Evolutionary conservation across 1,139 yeast species (phyloP).

Genomic region (Yamadazyma diospyri): DNA sequence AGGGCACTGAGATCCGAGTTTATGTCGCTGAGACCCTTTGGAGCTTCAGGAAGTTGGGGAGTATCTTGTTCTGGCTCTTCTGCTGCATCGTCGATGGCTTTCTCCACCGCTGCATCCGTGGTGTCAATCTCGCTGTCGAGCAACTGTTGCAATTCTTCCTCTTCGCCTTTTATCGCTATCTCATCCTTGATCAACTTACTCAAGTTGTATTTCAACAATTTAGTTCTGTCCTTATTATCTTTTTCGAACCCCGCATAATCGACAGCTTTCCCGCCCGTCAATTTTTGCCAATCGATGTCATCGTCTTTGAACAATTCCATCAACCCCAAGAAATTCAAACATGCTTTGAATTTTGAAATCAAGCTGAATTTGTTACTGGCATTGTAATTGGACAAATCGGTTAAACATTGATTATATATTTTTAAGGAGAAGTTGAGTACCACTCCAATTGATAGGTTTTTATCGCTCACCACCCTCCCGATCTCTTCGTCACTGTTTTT

Average conservation of each 20-base stretch:
- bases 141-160: constrained; percentile 25
- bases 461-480: constrained; percentile 49
- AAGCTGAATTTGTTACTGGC: constrained; percentile 24
- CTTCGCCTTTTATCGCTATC: constrained; percentile 25
- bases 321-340: constrained; percentile 33
- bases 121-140: constrained; percentile 4
- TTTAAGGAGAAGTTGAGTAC: constrained; percentile 60
- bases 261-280: constrained; percentile 31
- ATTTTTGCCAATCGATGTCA: constrained; percentile 28
- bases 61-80: constrained; percentile 2
- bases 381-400: constrained; percentile 24
- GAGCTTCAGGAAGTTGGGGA: not conserved
- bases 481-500: constrained; percentile 44
- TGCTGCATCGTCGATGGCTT: constrained; percentile 1
- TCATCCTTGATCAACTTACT: constrained; percentile 39
- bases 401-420: constrained; percentile 51
- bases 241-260: constrained; percentile 24
- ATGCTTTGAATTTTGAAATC: constrained; percentile 33
- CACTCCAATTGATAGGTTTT: constrained; percentile 53
- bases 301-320: constrained; percentile 27
- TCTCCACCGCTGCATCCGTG: not conserved
- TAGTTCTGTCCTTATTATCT: constrained; percentile 32
- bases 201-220: constrained; percentile 38
- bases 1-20: not conserved
- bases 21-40: not conserved